These are phyloP conservation scores for Yarrowia sp. DNA, from an alignment of 805 yeast genomes.

Conservation along the genomic window DNA sequence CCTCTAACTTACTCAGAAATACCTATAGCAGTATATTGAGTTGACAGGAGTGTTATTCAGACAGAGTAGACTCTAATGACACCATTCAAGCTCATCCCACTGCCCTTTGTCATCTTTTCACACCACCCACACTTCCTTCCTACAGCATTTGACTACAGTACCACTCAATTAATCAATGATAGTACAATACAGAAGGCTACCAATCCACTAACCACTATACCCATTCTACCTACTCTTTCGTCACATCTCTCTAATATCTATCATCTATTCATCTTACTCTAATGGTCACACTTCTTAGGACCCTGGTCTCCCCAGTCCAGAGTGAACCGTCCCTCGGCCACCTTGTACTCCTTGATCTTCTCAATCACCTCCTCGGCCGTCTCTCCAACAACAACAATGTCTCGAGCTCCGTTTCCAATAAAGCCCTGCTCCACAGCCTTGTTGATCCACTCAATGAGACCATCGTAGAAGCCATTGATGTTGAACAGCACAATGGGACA, in stretches of 20 bases:
- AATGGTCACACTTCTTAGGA: conserved; percentile 16
- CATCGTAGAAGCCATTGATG: conserved; percentile 75
- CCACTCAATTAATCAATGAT: no score
- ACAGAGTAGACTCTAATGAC: no score
- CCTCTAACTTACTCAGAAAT: no score
- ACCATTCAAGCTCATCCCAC: no score
- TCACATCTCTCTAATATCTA: not conserved
- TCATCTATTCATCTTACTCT: not conserved
- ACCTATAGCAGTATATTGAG: no score
- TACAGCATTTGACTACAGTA: no score
- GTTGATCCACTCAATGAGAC: conserved; percentile 57
- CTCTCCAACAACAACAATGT: conserved; percentile 64
- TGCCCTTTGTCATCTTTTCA: no score
- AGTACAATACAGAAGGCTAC: no score
- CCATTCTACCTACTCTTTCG: no score
- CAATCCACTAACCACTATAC: no score
- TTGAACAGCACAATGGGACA: conserved; percentile 79
- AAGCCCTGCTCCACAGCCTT: conserved; percentile 63
- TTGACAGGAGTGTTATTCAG: no score
- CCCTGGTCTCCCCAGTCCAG: conserved; percentile 55
- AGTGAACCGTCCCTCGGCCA: conserved; percentile 71
- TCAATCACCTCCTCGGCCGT: conserved; percentile 66
- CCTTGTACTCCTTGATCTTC: conserved; percentile 55
- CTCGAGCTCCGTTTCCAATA: conserved; percentile 62
- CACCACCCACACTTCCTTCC: no score